Conservation (phyloP, 768 basidiomycete species). For the Russula foetens region DNA sequence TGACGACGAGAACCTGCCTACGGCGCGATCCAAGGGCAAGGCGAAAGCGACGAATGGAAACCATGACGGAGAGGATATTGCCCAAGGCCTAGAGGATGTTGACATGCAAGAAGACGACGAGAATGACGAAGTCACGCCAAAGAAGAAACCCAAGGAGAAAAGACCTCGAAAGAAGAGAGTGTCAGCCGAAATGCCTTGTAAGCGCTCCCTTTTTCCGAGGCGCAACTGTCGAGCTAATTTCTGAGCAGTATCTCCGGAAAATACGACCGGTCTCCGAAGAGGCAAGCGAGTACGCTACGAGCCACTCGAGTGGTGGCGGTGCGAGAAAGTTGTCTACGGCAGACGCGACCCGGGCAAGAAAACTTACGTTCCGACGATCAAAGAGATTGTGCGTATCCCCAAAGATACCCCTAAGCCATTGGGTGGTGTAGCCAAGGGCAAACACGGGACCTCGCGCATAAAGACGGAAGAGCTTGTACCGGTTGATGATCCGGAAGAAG, state of each 20-base stretch:
- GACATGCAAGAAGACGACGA: conserved; percentile 24
- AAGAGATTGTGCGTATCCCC: conserved; percentile 52
- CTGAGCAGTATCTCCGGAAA: conserved; percentile 23
- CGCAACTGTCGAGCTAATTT: background rate
- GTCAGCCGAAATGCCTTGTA: background rate
- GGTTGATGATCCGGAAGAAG: conserved; percentile 41
- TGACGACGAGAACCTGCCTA: background rate
- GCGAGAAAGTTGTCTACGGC: conserved; percentile 81
- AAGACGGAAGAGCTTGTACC: conserved; percentile 40
- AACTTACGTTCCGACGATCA: conserved; percentile 55
- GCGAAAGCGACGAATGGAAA: conserved; percentile 27
- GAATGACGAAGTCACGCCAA: conserved; percentile 26
- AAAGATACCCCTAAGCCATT: conserved; percentile 44
- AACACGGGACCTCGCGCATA: conserved; percentile 32
- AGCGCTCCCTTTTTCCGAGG: background rate
- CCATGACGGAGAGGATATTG: conserved; percentile 24
- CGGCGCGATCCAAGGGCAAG: conserved; percentile 31
- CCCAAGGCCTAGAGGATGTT: conserved; percentile 28
- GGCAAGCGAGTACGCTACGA: conserved; percentile 57
- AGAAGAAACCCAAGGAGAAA: conserved; percentile 6
- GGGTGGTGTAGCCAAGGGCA: conserved; percentile 29
- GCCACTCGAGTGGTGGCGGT: conserved; percentile 91
- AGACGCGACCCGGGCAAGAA: conserved; percentile 40
- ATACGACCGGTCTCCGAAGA: conserved; percentile 50
- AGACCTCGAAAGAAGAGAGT: conserved; percentile 12